Evolutionary conservation across 202 grass and related monocot species (phyloP), one percentile per base, ranked within the genome.

Genomic region (Schoenoplectus triqueter): DNA sequence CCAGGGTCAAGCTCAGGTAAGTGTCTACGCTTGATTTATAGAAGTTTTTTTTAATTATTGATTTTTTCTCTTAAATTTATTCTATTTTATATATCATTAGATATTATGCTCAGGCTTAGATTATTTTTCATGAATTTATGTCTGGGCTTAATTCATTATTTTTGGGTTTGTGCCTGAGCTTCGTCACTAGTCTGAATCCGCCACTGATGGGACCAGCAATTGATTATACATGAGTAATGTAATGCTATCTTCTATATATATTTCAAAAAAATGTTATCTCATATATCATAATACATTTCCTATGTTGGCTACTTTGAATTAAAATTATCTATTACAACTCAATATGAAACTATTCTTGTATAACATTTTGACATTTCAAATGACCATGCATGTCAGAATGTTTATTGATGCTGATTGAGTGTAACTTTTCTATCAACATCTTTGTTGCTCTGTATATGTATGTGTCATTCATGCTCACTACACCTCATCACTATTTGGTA

Each of bases 371-470:
- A 60, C 74, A 78, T 78, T 78, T 78, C 2, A 78, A 60, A 60
- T 78, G 39, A 60, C 13, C 11, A 78, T 42, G 54, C 52, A 60
- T 78, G 54, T 42, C 74, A 78, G 54, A 42, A 57, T 60, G 14
- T 5, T 5, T n/a, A n/a, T 78, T 6, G 31, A 60, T 41, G 54
- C 14, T 44, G 74, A 60, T 78, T 42, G 74, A 42, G 54, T 78
- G 52, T 77, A 77, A 77, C 21, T 41, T 57, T 77, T 55, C 74
- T 61, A 78, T 78, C 31, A 61, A 61, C 74, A 61, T 78, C 52
- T 78, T 9, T 44, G 52, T 2, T 59, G 56, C 1, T 61, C 11
- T 42, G 5, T 60, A 31, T 41, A 52, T 59, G 22, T 77, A 13
- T 39, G 52, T 55, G 73, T 55, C 11, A 7, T 78, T 78, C 54